Evolutionary conservation across 1,284 basidiomycete species (phyloP), one percentile per base, ranked within the genome.

Genomic region (Ceratobasidium sp.): DNA sequence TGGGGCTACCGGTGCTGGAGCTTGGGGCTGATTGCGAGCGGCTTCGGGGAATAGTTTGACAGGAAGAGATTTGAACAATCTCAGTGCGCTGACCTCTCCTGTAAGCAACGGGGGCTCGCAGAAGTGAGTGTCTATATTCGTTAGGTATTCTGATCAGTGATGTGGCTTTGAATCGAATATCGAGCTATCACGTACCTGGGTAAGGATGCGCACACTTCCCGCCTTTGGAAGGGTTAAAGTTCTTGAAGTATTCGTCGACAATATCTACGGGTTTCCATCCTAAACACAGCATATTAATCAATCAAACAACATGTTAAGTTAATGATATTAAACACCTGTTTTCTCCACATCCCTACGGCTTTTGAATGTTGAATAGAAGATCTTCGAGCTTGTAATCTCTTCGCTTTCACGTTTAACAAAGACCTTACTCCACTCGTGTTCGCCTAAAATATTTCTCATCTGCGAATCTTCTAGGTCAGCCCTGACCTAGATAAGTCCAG

Each of bases 331-430:
- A 46, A 20, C 28, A 75, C 73, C 73, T 15, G 73, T 75, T 50
- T 75, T 75, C 28, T 75, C 73, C 15, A 75, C 73, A 15, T 75
- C 73, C 46, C 73, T 48, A 12, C 73, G 73, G 20, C 3, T 66
- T 3, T n/a, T 12, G 23, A 75, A 75, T 26, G 52, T 57, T 26
- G 73, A 75, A 12, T 57, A 57, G 40, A 75, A 75, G 44, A 75
- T 23, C 38, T 40, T 42, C 7, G 73, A 75, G 38, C 38, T 40
- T 13, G 62, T 66, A 7, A 42, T 15, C 1, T 64, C 73, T 10
- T 75, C 73, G 12, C 50, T 46, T 26, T 40, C n/a, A 10, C 1
- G 1, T 4, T 5, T 65, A 5, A 52, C n/a, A 57, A 75, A 75
- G 3, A 57, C 62, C 3, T 59, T 50, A 17, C 23, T 42, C 73